Base-by-base conservation (phyloP, 352 stramenopile genomes). In the Phytophthora europaea region DNA sequence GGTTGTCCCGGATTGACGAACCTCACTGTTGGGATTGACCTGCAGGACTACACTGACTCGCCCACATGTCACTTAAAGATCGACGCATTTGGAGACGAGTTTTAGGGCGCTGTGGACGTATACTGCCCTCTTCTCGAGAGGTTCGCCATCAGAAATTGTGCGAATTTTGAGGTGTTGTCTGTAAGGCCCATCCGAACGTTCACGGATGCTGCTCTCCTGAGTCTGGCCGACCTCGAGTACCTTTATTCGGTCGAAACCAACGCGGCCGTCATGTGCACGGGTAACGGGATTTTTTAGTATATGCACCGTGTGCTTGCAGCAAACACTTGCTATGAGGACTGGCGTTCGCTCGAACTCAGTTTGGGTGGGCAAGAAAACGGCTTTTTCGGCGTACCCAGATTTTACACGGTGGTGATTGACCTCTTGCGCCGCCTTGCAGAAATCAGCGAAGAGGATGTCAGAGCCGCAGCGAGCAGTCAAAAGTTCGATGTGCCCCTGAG, bases 1-100 rank as follows among this genome's bases (percentile, higher is more conserved):
- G 71, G 54, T 4, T 86, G 74, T 18, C 79, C 76, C 26, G 67
- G 33, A 1, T 61, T 87, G 26, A 64, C 26, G 6, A 57, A 57
- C 2, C 45, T 87, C 38, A 72, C 61, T 7, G 55, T 84, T 18
- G 66, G 57, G 33, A 67, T 87, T 23, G 80, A 84, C 40, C 74
- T 83, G 9, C 74, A 66, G 3, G 71, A 72, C 18, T 72, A 70
- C 18, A 59, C 61, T 4, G 36, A 52, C 2, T 72, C 65, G 16
- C 1, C 55, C 4, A 72, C 34, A 52, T 12, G 9, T 0, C 34
- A 56, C 9, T 56, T 84, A 20, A 66, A 79, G 15, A 69, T 70
- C 12, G 64, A 75, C 2, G 54, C 65, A 0, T 81, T 76, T 43
- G 72, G 67, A 22, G 78, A 84, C 40, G 40, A 65, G 4, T 82